These are phyloP conservation scores for Spiraea crenata DNA, from an alignment of 331 rosid genomes.

Conservation along the genomic window DNA sequence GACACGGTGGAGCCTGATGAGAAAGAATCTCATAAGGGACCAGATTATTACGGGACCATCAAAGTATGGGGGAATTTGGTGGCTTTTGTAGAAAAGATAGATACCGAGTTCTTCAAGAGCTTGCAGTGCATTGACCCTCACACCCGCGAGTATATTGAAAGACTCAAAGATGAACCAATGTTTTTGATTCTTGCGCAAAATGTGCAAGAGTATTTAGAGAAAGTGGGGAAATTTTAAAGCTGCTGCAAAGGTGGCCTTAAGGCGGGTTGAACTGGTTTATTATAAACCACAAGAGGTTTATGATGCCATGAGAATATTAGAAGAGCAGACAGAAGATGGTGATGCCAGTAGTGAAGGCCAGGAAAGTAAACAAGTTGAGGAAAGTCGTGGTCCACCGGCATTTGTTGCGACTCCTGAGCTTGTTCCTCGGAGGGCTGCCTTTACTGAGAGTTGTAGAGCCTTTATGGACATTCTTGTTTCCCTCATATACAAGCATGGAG, in stretches of 20 bases:
- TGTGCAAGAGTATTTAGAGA: slow-evolving; percentile 84
- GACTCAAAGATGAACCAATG: slow-evolving; percentile 80
- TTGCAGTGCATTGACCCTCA: slow-evolving; percentile 96
- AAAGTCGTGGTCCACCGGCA: slow-evolving; percentile 61
- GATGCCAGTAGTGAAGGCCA: slow-evolving; percentile 37
- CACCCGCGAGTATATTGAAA: slow-evolving; percentile 88
- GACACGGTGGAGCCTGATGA: slow-evolving; percentile 83
- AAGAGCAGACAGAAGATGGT: slow-evolving; percentile 55
- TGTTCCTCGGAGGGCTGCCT: slow-evolving; percentile 77
- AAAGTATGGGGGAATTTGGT: slow-evolving; percentile 88
- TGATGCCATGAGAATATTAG: slow-evolving; percentile 82
- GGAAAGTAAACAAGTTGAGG: slow-evolving; percentile 55
- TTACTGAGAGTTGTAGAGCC: slow-evolving; percentile 69
- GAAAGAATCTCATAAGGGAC: slow-evolving; percentile 80
- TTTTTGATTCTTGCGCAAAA: slow-evolving; percentile 84
- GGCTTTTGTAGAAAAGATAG: slow-evolving; percentile 77
- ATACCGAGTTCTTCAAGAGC: slow-evolving; percentile 85
- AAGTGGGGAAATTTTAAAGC: slow-evolving; percentile 58
- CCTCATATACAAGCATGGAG: slow-evolving; percentile 72
- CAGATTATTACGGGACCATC: slow-evolving; percentile 59
- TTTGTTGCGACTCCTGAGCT: slow-evolving; percentile 78
- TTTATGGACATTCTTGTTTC: slow-evolving; percentile 78
- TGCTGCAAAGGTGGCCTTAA: slow-evolving; percentile 77
- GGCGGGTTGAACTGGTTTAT: slow-evolving; percentile 80
- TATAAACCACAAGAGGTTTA: slow-evolving; percentile 93